These are phyloP conservation scores for Aristolochia californica DNA, from an alignment of 164 flowering plant species.

Conservation along the genomic window DNA sequence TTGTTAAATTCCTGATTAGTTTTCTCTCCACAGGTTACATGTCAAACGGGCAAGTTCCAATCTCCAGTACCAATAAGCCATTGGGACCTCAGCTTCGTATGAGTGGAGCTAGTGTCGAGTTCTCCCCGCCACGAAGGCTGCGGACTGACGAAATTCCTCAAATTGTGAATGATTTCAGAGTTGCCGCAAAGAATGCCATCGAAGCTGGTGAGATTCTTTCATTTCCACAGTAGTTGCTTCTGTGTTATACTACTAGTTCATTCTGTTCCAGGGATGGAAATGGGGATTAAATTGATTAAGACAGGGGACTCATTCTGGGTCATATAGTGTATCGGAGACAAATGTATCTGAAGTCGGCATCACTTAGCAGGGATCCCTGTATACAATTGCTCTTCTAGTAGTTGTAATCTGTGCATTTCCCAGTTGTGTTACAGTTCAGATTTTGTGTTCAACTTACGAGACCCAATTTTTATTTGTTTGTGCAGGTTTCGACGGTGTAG, in stretches of 20 bases:
- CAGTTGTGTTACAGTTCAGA: no score
- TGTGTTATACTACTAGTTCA: neutral
- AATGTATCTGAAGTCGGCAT: no score
- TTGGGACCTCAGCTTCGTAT: conserved; percentile 13
- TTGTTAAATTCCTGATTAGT: no score
- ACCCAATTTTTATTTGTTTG: neutral
- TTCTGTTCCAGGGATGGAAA: neutral
- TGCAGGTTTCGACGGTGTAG: conserved; percentile 43
- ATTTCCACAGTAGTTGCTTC: neutral
- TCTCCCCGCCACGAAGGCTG: conserved; percentile 21
- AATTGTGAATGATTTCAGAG: conserved; percentile 26
- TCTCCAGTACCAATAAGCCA: conserved; percentile 18
- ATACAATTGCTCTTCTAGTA: no score
- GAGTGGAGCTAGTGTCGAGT: conserved; percentile 21
- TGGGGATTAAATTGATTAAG: no score
- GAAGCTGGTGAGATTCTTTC: conserved; percentile 20
- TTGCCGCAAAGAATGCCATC: conserved; percentile 29
- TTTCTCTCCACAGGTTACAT: conserved; percentile 5
- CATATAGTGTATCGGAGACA: no score
- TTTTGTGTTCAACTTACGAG: neutral
- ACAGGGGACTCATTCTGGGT: no score
- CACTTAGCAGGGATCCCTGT: no score
- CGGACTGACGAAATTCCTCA: conserved; percentile 29
- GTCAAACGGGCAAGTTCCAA: conserved; percentile 53
- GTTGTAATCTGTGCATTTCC: no score